Conservation (phyloP, 257 asterid species). For the Nicotiana noctiflora region DNA sequence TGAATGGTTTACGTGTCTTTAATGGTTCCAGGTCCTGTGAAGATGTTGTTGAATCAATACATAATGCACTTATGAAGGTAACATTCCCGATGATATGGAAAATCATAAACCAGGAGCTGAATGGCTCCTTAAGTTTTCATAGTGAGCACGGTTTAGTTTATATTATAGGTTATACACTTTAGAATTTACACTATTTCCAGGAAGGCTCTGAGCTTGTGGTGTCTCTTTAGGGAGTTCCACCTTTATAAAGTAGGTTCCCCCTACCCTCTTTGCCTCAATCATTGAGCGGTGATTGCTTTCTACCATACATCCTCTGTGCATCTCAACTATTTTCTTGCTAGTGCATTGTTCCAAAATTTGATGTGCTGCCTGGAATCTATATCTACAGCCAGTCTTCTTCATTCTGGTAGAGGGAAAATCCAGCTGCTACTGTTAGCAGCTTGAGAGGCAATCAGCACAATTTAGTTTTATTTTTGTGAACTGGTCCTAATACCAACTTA, state of each 20-base stretch:
- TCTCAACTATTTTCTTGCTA: slow-evolving; percentile 2
- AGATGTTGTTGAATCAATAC: slow-evolving; percentile 88
- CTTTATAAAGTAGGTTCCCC: background rate
- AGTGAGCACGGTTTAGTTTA: background rate
- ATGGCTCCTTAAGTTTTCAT: slow-evolving; percentile 2
- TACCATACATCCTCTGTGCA: background rate
- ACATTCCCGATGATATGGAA: slow-evolving; percentile 10
- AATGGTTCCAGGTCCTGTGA: slow-evolving; percentile 74
- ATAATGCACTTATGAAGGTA: slow-evolving; percentile 80
- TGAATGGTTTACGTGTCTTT: background rate
- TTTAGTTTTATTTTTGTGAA: background rate
- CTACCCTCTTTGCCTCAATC: background rate
- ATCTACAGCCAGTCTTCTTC: background rate
- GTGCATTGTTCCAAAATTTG: background rate
- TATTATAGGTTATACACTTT: background rate
- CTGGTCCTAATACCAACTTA: background rate
- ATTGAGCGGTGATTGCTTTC: background rate
- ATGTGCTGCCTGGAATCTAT: background rate
- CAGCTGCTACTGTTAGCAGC: background rate
- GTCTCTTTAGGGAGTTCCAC: background rate
- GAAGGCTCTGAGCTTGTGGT: background rate
- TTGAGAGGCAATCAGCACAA: background rate
- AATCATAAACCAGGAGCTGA: slow-evolving; percentile 11
- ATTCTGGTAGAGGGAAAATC: background rate
- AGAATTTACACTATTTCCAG: background rate